Conservation (phyloP, 306 rosid species). For the Phaseolus lunatus region DNA sequence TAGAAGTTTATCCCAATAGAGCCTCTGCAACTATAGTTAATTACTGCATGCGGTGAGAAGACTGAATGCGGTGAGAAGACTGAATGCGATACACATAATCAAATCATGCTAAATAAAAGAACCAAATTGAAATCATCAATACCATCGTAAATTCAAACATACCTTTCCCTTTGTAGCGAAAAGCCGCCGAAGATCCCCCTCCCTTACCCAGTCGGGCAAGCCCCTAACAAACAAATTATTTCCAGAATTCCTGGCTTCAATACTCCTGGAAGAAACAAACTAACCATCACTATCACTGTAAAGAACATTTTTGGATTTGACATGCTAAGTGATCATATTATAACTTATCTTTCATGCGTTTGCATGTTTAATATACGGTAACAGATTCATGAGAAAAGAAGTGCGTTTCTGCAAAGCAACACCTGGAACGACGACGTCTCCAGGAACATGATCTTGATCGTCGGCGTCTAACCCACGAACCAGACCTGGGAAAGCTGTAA, state of each 20-base stretch:
- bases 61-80: background rate
- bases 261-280: constrained; percentile 51
- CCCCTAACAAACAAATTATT: constrained; percentile 62
- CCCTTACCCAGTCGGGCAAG: constrained; percentile 56
- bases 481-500: background rate
- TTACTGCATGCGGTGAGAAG: background rate
- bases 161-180: constrained; percentile 60
- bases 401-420: background rate
- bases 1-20: no score
- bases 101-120: background rate
- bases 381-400: background rate
- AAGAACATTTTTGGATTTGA: background rate
- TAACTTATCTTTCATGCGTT: background rate
- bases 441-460: background rate
- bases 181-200: constrained; percentile 50
- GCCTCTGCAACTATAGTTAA: background rate
- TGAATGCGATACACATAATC: background rate
- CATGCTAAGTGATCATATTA: background rate
- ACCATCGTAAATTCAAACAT: background rate
- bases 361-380: background rate
- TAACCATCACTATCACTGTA: constrained; percentile 11
- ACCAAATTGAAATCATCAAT: background rate
- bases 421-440: background rate
- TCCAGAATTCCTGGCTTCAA: constrained; percentile 63
- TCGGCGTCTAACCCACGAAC: background rate